These are phyloP conservation scores for Xenoacremonium recifei DNA, from an alignment of 2,329 filamentous ascomycete genomes.

Conservation along the genomic window DNA sequence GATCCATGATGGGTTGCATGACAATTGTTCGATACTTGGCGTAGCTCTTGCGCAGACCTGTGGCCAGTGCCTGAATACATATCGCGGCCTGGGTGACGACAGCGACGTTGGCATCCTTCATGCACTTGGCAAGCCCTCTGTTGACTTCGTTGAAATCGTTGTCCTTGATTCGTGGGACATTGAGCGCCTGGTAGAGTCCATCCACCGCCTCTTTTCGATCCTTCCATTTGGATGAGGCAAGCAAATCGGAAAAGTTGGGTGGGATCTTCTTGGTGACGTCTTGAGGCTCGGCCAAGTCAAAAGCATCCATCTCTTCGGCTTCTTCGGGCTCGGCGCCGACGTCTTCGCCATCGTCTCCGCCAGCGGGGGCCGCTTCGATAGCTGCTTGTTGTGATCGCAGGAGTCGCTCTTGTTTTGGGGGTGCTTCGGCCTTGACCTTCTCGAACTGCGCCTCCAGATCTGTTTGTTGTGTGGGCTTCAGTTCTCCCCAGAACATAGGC, in stretches of 20 bases:
- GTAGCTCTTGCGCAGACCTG: constrained; percentile 77
- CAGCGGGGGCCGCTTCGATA: constrained; percentile 66
- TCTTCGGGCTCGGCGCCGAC: constrained; percentile 51
- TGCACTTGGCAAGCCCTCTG: constrained; percentile 83
- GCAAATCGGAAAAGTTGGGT: constrained; percentile 75
- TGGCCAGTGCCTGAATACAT: constrained; percentile 85
- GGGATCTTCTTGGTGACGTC: constrained; percentile 83
- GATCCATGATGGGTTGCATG: constrained; percentile 88
- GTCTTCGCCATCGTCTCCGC: constrained; percentile 55
- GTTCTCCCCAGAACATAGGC: constrained; percentile 91
- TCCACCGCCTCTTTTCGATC: constrained; percentile 95
- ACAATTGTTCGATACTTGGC: constrained; percentile 76
- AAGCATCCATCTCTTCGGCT: constrained; percentile 70
- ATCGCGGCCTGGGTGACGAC: constrained; percentile 93
- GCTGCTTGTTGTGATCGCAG: constrained; percentile 87
- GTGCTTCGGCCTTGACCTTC: constrained; percentile 80
- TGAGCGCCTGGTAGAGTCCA: constrained; percentile 70
- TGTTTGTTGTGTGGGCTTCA: constrained; percentile 93
- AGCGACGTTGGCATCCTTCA: constrained; percentile 98
- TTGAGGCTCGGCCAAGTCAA: constrained; percentile 81
- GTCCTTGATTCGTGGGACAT: constrained; percentile 89
- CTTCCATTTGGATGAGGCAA: constrained; percentile 96
- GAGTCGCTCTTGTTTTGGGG: constrained; percentile 87
- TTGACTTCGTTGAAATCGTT: constrained; percentile 83
- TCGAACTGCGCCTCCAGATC: constrained; percentile 95